Conservation (phyloP, 768 basidiomycete genomes). For the Hygrophoropsis aurantiaca region DNA sequence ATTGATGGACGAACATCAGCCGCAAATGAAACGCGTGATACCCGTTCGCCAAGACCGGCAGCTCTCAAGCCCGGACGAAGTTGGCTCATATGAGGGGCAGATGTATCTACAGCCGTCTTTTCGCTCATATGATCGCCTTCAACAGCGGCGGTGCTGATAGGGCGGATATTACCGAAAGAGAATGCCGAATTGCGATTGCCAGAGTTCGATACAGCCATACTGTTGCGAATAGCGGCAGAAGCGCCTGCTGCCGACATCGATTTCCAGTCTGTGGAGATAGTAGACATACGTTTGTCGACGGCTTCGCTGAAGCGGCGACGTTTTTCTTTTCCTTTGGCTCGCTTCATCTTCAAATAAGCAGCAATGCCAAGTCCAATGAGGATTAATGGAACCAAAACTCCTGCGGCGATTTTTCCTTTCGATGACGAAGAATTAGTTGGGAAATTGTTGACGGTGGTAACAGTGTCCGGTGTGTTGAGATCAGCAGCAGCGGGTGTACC, state of each 20-base stretch:
- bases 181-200: constrained; percentile 48
- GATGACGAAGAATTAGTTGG: constrained; percentile 36
- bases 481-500: constrained; percentile 41
- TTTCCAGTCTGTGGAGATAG: constrained; percentile 78
- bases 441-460: constrained; percentile 41
- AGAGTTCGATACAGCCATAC: constrained; percentile 48
- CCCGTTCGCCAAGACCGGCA: constrained; percentile 47
- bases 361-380: constrained; percentile 44
- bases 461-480: constrained; percentile 28
- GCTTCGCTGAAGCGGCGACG: constrained; percentile 61
- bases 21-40: constrained; percentile 70
- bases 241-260: constrained; percentile 69
- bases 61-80: constrained; percentile 57
- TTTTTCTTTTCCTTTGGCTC: constrained; percentile 49
- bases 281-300: constrained; percentile 82
- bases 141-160: constrained; percentile 42
- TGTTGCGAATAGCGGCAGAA: constrained; percentile 68
- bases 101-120: constrained; percentile 40
- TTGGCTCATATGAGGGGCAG: constrained; percentile 35
- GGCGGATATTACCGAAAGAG: constrained; percentile 57
- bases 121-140: constrained; percentile 40
- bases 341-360: constrained; percentile 53
- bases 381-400: constrained; percentile 61
- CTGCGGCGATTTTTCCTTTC: constrained; percentile 65
- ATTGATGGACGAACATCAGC: constrained; percentile 50